Evolutionary conservation across 1,284 basidiomycete genomes (phyloP), one percentile per base, ranked within the genome.

Genomic region (Fomitopsis pinicola): DNA sequence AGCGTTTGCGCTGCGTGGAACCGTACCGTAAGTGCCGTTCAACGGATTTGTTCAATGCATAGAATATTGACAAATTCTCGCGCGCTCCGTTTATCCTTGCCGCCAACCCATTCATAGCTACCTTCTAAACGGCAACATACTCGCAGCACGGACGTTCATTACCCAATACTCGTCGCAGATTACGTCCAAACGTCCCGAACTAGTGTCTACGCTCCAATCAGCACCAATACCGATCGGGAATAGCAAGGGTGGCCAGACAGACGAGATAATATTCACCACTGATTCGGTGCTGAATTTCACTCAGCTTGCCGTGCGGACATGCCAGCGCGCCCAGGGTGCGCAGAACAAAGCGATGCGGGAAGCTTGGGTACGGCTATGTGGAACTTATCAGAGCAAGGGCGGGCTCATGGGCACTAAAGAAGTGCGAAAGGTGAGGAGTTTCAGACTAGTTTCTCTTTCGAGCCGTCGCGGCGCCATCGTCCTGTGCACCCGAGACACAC

Each of bases 61-160:
- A 28, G 30, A 42, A 7, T 42, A 26, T n/a, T 56, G 59, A 38
- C 50, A 36, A 48, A 19, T 42, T 56, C 58, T 55, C 15, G 28
- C 48, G 48, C 48, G 48, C 48, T 33, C 48, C 48, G 48, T 50
- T 30, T 15, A n/a, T 33, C 28, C 14, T n/a, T 22, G 14, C 26
- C 28, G 22, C 28, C 28, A 33, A 50, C 28, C 48, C 28, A 15
- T 17, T 12, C 33, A 26, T 70, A 92, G 92, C 59, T 94, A 91
- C 75, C 81, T 97, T n/a, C 84, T 88, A 64, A 89, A 94, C 59
- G 92, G 92, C 12, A 94, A 94, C 67, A 88, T 97, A 69, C 84
- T 94, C 26, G 92, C 92, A 7, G 92, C 95, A 4, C 85, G 87
- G 22, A 85, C 89, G 14, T 96, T 97, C 80, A 87, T 96, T 71